Evolutionary conservation across 139 green algal genomes (phyloP).

Genomic region (Pleodorina starrii): DNA sequence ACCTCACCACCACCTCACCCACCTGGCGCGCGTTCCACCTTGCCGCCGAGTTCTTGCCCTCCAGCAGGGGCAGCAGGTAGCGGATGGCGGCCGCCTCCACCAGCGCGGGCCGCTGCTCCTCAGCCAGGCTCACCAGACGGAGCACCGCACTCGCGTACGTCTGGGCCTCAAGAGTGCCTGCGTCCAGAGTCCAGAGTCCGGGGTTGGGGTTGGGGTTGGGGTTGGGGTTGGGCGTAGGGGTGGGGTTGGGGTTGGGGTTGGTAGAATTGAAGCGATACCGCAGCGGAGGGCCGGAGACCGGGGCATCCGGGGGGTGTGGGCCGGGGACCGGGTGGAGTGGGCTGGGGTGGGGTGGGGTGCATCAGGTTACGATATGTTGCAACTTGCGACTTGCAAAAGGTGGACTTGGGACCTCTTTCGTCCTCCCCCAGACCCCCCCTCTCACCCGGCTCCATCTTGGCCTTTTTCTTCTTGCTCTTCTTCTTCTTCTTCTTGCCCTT

Average conservation of each 20-base stretch:
- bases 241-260: too few relatives aligned
- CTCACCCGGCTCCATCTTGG: conserved; percentile 63
- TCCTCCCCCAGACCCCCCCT: too few relatives aligned
- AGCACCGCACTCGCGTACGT: conserved; percentile 54
- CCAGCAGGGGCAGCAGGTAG: conserved; percentile 64
- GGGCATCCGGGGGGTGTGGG: too few relatives aligned
- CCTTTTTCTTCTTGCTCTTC: conserved; percentile 64
- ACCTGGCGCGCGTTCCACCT: conserved; percentile 59
- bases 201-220: background rate
- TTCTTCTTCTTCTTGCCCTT: conserved; percentile 48
- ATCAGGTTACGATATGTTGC: too few relatives aligned
- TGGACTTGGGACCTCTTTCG: too few relatives aligned
- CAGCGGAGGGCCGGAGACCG: too few relatives aligned
- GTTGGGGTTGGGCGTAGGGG: background rate
- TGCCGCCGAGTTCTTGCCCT: conserved; percentile 51
- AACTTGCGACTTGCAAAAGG: too few relatives aligned
- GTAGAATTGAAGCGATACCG: too few relatives aligned
- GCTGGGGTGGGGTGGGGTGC: too few relatives aligned
- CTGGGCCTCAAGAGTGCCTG: conserved; percentile 60
- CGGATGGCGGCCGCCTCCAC: conserved; percentile 45
- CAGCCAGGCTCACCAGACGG: conserved; percentile 48
- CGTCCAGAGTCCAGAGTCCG: background rate
- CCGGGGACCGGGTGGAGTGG: too few relatives aligned
- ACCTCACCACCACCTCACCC: too few relatives aligned
- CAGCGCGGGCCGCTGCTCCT: conserved; percentile 47